Base-by-base conservation (phyloP, 306 rosid genomes). In the Cyamopsis tetragonoloba region DNA sequence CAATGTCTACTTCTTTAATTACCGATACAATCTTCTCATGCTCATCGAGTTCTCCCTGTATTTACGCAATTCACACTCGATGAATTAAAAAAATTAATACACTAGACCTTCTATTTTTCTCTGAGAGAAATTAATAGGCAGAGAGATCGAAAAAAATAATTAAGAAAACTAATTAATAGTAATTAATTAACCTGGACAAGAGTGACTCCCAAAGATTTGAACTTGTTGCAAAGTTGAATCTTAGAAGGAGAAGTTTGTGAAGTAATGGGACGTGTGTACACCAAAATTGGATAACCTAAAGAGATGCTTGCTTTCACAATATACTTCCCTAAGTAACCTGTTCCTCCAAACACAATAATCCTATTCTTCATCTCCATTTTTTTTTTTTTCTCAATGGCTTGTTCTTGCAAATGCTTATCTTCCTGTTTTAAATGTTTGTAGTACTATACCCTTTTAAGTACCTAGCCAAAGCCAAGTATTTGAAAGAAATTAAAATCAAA, bases 11-110 rank as follows among this genome's bases (percentile, higher is more conserved):
- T 62, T 72, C 2, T 12, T 68, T 20, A 14, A 81, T 54, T 23
- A 44, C 62, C 2, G 11, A 1, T 2, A 81, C 18, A 15, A 81
- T 70, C 61, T 76, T 72, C 9, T 77, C 74, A 12, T 66, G 30
- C 54, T 81, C 85, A 27, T n/a, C n/a, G n/a, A 76, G 14, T 14
- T 61, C 62, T 43, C 81, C 85, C 85, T 80, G 70, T 41, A 1
- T 8, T 46, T 15, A n/a, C n/a, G 1, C 53, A 13, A 41, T 41
- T 62, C 7, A n/a, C n/a, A n/a, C n/a, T n/a, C n/a, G n/a, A n/a
- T n/a, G n/a, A n/a, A n/a, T n/a, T n/a, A n/a, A n/a, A n/a, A n/a
- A n/a, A n/a, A n/a, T n/a, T n/a, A n/a, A n/a, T n/a, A n/a, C n/a
- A n/a, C n/a, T n/a, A n/a, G n/a, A n/a, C n/a, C n/a, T n/a, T n/a